phyloP scores from a whole-genome alignment of 2,329 filamentous ascomycete species.

The Neonectria coccinea region DNA sequence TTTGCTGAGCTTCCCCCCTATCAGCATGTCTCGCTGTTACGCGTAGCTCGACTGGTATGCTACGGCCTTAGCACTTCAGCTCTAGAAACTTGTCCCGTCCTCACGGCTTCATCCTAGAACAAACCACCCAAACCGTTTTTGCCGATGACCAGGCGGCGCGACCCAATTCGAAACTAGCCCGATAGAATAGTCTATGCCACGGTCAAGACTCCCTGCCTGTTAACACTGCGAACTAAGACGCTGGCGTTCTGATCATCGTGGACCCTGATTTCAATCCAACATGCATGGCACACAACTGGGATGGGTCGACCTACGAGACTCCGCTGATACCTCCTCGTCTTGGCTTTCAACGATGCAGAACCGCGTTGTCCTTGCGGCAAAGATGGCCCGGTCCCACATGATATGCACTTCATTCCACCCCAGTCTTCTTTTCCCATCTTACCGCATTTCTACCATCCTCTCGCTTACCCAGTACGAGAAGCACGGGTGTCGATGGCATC shows the following conservation, averaged over 20 bases:
- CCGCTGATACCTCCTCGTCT: slow-evolving; percentile 14
- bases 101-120: slow-evolving; percentile 3
- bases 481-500: not conserved
- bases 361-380: slow-evolving; percentile 24
- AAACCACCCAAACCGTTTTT: not conserved
- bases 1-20: slow-evolving; percentile 3
- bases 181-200: not conserved
- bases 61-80: not conserved
- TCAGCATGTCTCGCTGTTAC: slow-evolving; percentile 4
- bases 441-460: not conserved
- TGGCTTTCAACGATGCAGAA: slow-evolving; percentile 16
- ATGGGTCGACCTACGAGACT: slow-evolving; percentile 9
- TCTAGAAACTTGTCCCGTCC: not conserved
- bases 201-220: not conserved
- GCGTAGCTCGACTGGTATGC: not conserved
- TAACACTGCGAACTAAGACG: not conserved
- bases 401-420: not conserved
- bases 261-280: slow-evolving; percentile 15
- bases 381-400: slow-evolving; percentile 16
- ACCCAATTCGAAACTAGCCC: slow-evolving; percentile 5
- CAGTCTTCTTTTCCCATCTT: slow-evolving; percentile 1
- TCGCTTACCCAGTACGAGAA: not conserved
- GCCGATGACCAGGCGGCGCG: slow-evolving; percentile 10
- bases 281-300: slow-evolving; percentile 8
- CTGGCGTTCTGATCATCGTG: not conserved